Evolutionary conservation across 352 stramenopile genomes (phyloP).

Genomic region (Phytophthora megakarya): DNA sequence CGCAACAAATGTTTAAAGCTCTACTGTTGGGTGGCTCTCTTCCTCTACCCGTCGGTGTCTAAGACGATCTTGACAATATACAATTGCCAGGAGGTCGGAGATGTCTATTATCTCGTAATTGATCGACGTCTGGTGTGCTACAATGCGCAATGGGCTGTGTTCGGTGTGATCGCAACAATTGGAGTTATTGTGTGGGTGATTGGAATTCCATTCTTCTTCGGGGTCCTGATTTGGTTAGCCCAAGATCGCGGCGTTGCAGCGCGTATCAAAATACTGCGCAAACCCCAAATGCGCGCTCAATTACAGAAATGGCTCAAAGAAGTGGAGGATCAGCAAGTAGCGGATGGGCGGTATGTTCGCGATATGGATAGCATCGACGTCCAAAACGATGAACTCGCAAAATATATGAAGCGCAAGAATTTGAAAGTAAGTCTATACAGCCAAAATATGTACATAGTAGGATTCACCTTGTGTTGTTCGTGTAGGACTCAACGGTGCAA

Average conservation of each 20-base stretch:
- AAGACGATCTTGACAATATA: constrained; percentile 84
- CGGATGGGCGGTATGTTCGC: constrained; percentile 48
- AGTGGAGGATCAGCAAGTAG: constrained; percentile 50
- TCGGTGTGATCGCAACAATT: constrained; percentile 56
- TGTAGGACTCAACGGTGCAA: constrained; percentile 69
- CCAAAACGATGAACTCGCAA: constrained; percentile 67
- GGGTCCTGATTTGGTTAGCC: constrained; percentile 67
- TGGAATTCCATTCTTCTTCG: constrained; percentile 83
- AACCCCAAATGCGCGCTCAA: constrained; percentile 43
- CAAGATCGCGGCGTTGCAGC: constrained; percentile 60
- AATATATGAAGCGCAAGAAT: constrained; percentile 82
- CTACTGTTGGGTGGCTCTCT: constrained; percentile 76
- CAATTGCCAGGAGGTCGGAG: constrained; percentile 76
- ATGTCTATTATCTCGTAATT: constrained; percentile 60
- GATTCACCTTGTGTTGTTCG: background rate
- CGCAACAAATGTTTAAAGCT: constrained; percentile 81
- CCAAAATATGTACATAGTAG: background rate
- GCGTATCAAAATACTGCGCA: constrained; percentile 51
- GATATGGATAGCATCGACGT: constrained; percentile 63
- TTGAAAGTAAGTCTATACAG: constrained; percentile 41
- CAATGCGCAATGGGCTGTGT: constrained; percentile 64
- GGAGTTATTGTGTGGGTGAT: constrained; percentile 74
- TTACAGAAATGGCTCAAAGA: constrained; percentile 72
- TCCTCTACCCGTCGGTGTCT: constrained; percentile 78
- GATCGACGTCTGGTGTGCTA: constrained; percentile 79